These are phyloP conservation scores for Mucor circinelloides DNA, from an alignment of 371 early-diverging fungal genomes.

Conservation along the genomic window DNA sequence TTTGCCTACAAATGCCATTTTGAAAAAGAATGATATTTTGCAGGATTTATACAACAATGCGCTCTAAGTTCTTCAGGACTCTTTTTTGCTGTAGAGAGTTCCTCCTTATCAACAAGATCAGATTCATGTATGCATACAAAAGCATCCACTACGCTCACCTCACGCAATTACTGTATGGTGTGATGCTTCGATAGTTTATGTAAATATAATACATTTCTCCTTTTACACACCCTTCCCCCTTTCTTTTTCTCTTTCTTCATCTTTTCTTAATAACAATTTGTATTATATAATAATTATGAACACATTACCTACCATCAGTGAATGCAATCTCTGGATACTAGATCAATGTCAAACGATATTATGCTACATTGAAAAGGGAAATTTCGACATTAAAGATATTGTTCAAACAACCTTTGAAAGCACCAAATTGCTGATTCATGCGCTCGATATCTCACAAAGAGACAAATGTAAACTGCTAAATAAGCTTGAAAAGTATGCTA, in stretches of 20 bases:
- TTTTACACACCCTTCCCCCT: background rate
- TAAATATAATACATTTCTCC: background rate
- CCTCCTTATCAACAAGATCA: too few species aligned
- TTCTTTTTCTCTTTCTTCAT: background rate
- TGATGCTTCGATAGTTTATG: background rate
- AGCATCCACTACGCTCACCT: background rate
- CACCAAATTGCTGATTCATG: constrained; percentile 7
- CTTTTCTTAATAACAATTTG: background rate
- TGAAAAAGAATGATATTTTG: constrained; percentile 30
- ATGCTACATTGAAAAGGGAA: constrained; percentile 2
- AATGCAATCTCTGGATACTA: constrained; percentile 13
- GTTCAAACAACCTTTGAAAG: constrained; percentile 7
- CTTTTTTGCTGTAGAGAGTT: too few species aligned
- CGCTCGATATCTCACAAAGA: constrained; percentile 10
- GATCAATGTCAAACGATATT: constrained; percentile 16
- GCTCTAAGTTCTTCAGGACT: too few species aligned
- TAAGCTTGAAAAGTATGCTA: constrained; percentile 4
- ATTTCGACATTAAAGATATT: constrained; percentile 3
- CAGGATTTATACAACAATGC: constrained; percentile 25
- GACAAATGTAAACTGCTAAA: constrained; percentile 2
- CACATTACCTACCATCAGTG: constrained; percentile 8
- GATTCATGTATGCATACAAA: too few species aligned
- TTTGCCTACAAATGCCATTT: constrained; percentile 12
- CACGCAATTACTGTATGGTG: background rate
- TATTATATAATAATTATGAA: constrained; percentile 10